Evolutionary conservation across 352 stramenopile species (phyloP).

Genomic region (Globisporangium takayamanum): DNA sequence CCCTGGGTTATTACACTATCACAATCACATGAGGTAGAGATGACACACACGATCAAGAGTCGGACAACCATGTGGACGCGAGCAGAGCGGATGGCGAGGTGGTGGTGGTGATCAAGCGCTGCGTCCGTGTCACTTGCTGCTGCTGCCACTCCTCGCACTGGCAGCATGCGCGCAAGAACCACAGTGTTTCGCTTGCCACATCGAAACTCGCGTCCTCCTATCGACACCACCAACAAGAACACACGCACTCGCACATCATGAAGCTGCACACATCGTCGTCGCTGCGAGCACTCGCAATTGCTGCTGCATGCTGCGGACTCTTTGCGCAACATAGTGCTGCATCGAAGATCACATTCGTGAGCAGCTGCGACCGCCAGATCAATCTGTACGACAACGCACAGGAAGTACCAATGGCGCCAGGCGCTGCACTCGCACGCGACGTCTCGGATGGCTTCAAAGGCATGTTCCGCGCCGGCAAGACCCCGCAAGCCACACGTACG

Average conservation of each 20-base stretch:
- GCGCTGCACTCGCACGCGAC: neutral
- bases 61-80: too few species aligned
- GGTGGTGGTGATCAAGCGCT: too few species aligned
- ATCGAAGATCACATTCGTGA: constrained; percentile 13
- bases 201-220: too few species aligned
- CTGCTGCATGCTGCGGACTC: neutral
- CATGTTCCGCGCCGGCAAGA: constrained; percentile 18
- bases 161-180: too few species aligned
- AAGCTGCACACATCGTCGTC: neutral
- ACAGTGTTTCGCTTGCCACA: too few species aligned
- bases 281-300: neutral
- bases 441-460: constrained; percentile 8
- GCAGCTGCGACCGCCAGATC: constrained; percentile 15
- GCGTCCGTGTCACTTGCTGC: too few species aligned
- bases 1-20: too few species aligned
- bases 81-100: too few species aligned
- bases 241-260: neutral
- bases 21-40: too few species aligned
- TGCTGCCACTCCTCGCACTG: too few species aligned
- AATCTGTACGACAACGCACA: constrained; percentile 16
- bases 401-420: constrained; percentile 1
- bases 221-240: neutral
- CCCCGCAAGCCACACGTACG: constrained; percentile 18
- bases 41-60: too few species aligned
- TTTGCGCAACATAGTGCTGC: neutral